phyloP scores from a whole-genome alignment of 2,329 filamentous ascomycete species.

The Phaeosphaeriaceae sp. region DNA sequence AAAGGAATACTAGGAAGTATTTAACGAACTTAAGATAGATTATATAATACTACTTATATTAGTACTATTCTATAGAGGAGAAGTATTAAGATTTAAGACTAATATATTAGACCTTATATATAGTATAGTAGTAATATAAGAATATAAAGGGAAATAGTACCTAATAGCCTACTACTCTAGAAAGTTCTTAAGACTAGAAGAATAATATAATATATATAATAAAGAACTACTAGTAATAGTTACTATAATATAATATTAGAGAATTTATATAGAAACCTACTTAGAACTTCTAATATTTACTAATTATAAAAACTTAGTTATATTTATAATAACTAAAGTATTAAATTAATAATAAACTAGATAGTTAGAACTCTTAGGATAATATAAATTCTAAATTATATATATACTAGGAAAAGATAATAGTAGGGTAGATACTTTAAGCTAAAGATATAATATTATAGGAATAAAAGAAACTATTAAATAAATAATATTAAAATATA shows the following conservation, averaged over 20 bases:
- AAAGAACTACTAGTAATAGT: constrained; percentile 4
- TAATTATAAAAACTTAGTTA: constrained; percentile 3
- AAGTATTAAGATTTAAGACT: not conserved
- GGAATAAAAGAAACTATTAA: not conserved
- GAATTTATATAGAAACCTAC: constrained; percentile 1
- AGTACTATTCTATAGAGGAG: not conserved
- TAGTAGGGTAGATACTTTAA: constrained; percentile 2
- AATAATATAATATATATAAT: constrained; percentile 6
- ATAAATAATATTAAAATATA: not conserved
- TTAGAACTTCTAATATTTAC: constrained; percentile 1
- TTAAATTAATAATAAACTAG: not conserved
- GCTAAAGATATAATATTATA: constrained; percentile 2
- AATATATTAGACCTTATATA: not conserved
- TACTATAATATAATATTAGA: constrained; percentile 2
- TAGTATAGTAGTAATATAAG: not conserved
- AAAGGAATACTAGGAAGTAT: too few relatives aligned
- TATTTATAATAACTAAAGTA: constrained; percentile 2
- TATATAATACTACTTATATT: not conserved
- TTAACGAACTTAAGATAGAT: not conserved
- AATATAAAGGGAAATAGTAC: constrained; percentile 6
- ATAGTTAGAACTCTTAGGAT: constrained; percentile 2
- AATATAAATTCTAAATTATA: constrained; percentile 7
- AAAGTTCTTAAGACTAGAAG: not conserved
- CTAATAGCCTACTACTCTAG: constrained; percentile 4
- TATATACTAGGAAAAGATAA: constrained; percentile 8